Conservation (phyloP, 257 asterid species). For the Ajuga chamaepitys region DNA sequence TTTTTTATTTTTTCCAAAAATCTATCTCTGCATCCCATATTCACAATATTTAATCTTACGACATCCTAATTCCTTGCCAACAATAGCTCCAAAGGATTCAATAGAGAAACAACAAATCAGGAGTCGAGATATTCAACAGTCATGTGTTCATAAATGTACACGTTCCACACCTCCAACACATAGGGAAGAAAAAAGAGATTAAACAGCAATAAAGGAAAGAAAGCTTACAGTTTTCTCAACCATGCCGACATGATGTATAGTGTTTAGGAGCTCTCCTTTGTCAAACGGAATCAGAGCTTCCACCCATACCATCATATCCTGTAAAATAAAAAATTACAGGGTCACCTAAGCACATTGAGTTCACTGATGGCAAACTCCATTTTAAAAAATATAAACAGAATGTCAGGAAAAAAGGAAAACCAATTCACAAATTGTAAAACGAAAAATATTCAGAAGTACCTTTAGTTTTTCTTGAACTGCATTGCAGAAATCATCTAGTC, state of each 20-base stretch:
- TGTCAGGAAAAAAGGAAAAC: not conserved
- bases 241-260: conserved; percentile 91
- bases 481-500: conserved; percentile 77
- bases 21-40: not conserved
- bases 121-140: no score
- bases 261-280: conserved; percentile 86
- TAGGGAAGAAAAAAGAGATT: not conserved
- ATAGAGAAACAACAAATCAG: not conserved
- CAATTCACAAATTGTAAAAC: not conserved
- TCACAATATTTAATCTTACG: not conserved
- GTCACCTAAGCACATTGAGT: not conserved
- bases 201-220: not conserved
- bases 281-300: conserved; percentile 96
- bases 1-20: no score
- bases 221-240: conserved; percentile 71
- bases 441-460: conserved; percentile 36
- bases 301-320: conserved; percentile 97
- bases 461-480: conserved; percentile 80
- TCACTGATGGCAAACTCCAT: not conserved
- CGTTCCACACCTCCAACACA: not conserved
- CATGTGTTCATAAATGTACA: not conserved
- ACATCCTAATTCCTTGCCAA: not conserved
- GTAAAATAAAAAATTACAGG: conserved; percentile 7
- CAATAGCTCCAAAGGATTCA: not conserved
- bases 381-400: not conserved